A percentile compares a stretch with the other conserved stretches of the same genome.
These are phyloP conservation scores for Penicillium frequentans DNA, from an alignment of 2,329 filamentous ascomycete genomes.

Conservation along the genomic window DNA sequence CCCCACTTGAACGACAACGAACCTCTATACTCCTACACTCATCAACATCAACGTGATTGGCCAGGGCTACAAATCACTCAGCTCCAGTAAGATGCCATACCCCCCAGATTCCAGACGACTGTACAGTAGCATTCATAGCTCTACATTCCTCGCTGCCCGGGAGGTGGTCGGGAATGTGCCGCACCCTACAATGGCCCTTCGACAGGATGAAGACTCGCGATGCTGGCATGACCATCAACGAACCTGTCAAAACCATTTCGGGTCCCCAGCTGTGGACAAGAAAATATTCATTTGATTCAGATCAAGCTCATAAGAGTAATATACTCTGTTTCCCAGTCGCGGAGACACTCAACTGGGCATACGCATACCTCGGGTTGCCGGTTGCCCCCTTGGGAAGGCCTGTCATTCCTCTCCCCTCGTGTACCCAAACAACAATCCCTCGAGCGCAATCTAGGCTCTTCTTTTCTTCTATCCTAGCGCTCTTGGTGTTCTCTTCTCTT, in stretches of 20 bases:
- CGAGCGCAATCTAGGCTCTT: slow-evolving; percentile 23
- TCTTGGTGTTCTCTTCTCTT: slow-evolving; percentile 13
- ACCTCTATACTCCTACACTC: background rate
- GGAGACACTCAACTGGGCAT: background rate
- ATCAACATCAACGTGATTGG: background rate
- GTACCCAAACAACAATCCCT: slow-evolving; percentile 22
- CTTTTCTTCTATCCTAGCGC: slow-evolving; percentile 17
- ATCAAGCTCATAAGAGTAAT: background rate
- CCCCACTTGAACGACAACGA: background rate
- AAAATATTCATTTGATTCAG: background rate
- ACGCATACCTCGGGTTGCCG: slow-evolving; percentile 24
- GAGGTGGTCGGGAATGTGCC: slow-evolving; percentile 17
- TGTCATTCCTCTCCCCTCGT: slow-evolving; percentile 24
- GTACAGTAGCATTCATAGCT: slow-evolving; percentile 21
- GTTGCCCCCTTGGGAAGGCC: slow-evolving; percentile 19
- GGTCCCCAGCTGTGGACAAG: background rate
- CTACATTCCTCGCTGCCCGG: slow-evolving; percentile 22
- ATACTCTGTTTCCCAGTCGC: background rate
- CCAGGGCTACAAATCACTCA: background rate
- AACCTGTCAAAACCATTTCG: too few relatives aligned
- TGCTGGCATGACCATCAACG: background rate
- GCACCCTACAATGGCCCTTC: slow-evolving; percentile 13
- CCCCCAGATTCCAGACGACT: slow-evolving; percentile 16
- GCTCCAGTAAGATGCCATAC: slow-evolving; percentile 1
- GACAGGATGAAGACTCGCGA: background rate